A percentile compares a stretch with the other conserved stretches of the same genome.
These are phyloP conservation scores for Multifurca ochricompacta DNA, from an alignment of 768 basidiomycete species.

Conservation along the genomic window DNA sequence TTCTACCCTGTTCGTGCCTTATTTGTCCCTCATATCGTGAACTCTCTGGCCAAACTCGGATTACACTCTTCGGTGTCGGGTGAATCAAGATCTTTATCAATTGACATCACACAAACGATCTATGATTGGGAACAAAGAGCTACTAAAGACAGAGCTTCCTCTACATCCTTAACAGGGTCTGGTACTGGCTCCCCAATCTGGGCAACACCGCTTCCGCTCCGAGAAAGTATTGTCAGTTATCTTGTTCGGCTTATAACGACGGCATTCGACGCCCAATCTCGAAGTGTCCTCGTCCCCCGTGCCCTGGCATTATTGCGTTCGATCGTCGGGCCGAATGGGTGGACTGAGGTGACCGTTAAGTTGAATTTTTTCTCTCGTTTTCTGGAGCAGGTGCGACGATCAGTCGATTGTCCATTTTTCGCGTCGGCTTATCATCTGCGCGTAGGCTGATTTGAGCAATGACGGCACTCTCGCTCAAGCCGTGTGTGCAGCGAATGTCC, in stretches of 20 bases:
- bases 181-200: slow-evolving; percentile 32
- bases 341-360: slow-evolving; percentile 89
- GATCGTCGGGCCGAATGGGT: slow-evolving; percentile 76
- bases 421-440: not conserved
- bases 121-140: slow-evolving; percentile 88
- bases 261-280: slow-evolving; percentile 44
- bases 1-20: slow-evolving; percentile 91
- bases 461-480: slow-evolving; percentile 64
- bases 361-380: slow-evolving; percentile 82
- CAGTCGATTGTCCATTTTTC: not conserved
- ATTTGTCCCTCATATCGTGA: slow-evolving; percentile 91
- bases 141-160: slow-evolving; percentile 18
- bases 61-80: slow-evolving; percentile 58
- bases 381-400: slow-evolving; percentile 63
- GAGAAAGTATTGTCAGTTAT: slow-evolving; percentile 92
- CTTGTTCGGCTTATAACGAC: slow-evolving; percentile 84
- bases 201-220: slow-evolving; percentile 69
- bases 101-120: slow-evolving; percentile 88
- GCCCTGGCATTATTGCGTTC: slow-evolving; percentile 61
- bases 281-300: slow-evolving; percentile 45
- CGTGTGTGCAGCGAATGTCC: slow-evolving; percentile 76
- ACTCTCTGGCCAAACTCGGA: slow-evolving; percentile 83
- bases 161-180: not conserved
- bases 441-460: slow-evolving; percentile 63
- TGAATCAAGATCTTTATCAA: slow-evolving; percentile 79